phyloP scores from a whole-genome alignment of 129 eudicot species.

The Lonicera japonica region DNA sequence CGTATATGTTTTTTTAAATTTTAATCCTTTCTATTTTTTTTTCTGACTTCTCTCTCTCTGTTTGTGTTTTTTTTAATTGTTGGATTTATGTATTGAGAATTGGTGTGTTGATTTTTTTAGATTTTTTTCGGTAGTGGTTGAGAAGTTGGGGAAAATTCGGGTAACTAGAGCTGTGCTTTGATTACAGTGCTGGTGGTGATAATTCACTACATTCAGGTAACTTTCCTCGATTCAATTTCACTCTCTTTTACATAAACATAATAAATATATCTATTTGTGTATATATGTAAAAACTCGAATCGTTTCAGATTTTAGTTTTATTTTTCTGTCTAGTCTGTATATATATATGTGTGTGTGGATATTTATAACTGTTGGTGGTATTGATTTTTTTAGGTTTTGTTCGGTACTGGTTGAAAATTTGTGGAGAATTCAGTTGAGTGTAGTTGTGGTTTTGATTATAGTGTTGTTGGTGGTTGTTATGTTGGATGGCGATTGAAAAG shows the following conservation, averaged over 20 bases:
- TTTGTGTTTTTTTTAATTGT: conserved; percentile 7
- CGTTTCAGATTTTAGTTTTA: neutral
- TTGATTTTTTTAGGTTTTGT: conserved; percentile 6
- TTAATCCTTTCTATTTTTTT: no score
- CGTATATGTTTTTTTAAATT: no score
- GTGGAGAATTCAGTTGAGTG: conserved; percentile 13
- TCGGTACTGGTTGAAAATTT: neutral
- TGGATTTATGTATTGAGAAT: neutral
- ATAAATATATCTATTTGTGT: neutral
- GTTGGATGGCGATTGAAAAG: conserved; percentile 89
- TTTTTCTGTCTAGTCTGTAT: neutral
- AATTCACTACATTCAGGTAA: conserved; percentile 18
- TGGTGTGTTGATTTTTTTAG: no score
- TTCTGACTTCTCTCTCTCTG: conserved; percentile 23
- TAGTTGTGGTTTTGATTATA: conserved; percentile 1
- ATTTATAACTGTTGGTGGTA: conserved; percentile 4
- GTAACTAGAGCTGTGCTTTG: no score
- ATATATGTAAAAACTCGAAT: neutral
- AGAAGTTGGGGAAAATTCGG: no score
- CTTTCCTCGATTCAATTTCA: neutral
- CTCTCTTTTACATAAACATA: no score
- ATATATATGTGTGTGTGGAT: conserved; percentile 1
- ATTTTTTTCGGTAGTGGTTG: no score
- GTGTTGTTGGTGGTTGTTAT: conserved; percentile 14
- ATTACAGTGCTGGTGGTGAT: no score